Percentiles rank a stretch among this genome's conserved stretches.
Conservation (phyloP, 148 eudicot species). For the Amaranthus cruentus region DNA sequence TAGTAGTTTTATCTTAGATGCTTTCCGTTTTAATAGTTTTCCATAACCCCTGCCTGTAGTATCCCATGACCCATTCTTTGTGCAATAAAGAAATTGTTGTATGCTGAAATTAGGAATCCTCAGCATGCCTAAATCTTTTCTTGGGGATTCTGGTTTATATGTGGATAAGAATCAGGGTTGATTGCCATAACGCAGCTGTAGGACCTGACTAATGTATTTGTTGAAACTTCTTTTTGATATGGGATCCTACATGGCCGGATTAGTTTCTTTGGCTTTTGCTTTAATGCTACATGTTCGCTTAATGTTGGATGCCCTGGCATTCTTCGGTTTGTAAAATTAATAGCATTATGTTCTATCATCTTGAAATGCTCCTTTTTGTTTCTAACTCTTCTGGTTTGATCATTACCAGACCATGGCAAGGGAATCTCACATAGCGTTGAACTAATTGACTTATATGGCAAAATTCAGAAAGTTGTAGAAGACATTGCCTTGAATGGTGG, state of each 20-base stretch:
- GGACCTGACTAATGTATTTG: background rate
- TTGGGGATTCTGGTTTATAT: background rate
- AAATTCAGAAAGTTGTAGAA: constrained; percentile 66
- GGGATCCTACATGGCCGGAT: too few relatives aligned
- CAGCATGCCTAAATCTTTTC: background rate
- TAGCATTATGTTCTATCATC: background rate
- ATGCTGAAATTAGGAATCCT: too few relatives aligned
- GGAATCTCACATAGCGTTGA: constrained; percentile 32
- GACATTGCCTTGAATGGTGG: constrained; percentile 31
- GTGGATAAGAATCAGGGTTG: background rate
- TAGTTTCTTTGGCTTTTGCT: background rate
- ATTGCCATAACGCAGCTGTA: background rate
- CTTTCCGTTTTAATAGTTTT: background rate
- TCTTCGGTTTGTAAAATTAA: background rate
- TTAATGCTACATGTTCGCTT: background rate
- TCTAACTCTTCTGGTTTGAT: constrained; percentile 1
- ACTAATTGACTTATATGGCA: constrained; percentile 55
- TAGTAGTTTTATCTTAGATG: background rate
- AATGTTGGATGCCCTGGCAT: background rate
- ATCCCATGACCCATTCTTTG: too few relatives aligned
- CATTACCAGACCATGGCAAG: constrained; percentile 30
- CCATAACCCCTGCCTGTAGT: background rate
- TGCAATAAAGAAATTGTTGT: too few relatives aligned
- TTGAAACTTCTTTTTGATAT: background rate
- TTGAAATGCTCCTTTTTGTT: background rate